Evolutionary conservation across 2,329 filamentous ascomycete genomes (phyloP).

Genomic region (Tympanopsis confertula): DNA sequence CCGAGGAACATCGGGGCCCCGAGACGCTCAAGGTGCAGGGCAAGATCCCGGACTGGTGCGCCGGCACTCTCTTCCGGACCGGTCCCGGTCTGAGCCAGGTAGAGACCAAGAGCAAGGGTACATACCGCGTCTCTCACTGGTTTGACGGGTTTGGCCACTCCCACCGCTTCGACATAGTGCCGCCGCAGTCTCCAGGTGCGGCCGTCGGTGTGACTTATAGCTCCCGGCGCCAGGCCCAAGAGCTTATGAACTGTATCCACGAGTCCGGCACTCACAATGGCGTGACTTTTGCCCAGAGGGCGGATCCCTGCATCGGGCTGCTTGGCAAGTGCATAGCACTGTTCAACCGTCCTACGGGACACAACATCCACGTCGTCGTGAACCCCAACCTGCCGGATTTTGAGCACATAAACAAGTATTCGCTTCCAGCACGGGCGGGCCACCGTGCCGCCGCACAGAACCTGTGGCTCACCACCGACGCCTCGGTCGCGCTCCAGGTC

Average conservation of each 20-base stretch:
- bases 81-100: slow-evolving; percentile 57
- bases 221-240: slow-evolving; percentile 57
- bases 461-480: slow-evolving; percentile 47
- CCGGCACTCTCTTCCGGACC: slow-evolving; percentile 63
- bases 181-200: slow-evolving; percentile 18
- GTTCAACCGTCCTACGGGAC: slow-evolving; percentile 27
- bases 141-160: slow-evolving; percentile 67
- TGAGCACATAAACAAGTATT: slow-evolving; percentile 8
- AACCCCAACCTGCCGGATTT: slow-evolving; percentile 52
- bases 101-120: slow-evolving; percentile 40
- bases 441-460: slow-evolving; percentile 13
- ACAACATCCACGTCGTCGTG: slow-evolving; percentile 57
- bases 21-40: slow-evolving; percentile 53
- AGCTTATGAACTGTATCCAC: slow-evolving; percentile 46
- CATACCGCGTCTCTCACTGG: slow-evolving; percentile 60
- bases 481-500: slow-evolving; percentile 42
- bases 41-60: slow-evolving; percentile 57
- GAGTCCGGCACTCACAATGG: slow-evolving; percentile 41
- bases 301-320: slow-evolving; percentile 63
- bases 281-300: slow-evolving; percentile 58
- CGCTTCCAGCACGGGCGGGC: slow-evolving; percentile 3
- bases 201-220: slow-evolving; percentile 49
- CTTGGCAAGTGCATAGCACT: slow-evolving; percentile 61
- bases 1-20: slow-evolving; percentile 54
- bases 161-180: slow-evolving; percentile 61